phyloP scores from a whole-genome alignment of 441 rosid genomes.

The Arabidopsis lyrata region DNA sequence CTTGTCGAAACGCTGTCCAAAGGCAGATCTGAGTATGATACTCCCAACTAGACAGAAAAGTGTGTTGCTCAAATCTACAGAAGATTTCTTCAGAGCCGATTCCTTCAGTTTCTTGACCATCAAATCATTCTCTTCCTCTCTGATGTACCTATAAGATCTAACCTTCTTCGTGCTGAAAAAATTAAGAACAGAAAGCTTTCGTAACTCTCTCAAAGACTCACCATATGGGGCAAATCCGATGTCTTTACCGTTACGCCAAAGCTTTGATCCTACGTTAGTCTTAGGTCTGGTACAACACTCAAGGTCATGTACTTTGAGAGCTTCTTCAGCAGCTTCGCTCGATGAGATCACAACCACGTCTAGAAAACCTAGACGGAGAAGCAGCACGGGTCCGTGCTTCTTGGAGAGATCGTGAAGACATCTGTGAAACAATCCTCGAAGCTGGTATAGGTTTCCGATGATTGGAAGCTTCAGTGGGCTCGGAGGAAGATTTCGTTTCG shows the following conservation, averaged over 20 bases:
- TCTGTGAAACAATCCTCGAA: conserved; percentile 43
- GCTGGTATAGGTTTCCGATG: conserved; percentile 58
- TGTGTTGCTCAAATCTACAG: conserved; percentile 48
- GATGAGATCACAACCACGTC: conserved; percentile 49
- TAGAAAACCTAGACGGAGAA: conserved; percentile 44
- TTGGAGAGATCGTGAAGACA: conserved; percentile 48
- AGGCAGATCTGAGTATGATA: conserved; percentile 45
- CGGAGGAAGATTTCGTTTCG: conserved; percentile 47
- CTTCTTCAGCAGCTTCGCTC: conserved; percentile 53
- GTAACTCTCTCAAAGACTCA: conserved; percentile 49
- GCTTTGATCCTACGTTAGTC: conserved; percentile 1
- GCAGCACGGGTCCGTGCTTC: conserved; percentile 57
- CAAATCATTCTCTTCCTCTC: conserved; percentile 51
- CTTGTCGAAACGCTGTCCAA: conserved; percentile 39
- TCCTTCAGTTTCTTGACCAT: conserved; percentile 45
- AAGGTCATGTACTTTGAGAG: conserved; percentile 52
- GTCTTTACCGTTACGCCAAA: conserved; percentile 48
- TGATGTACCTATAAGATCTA: conserved; percentile 46
- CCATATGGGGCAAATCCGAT: conserved; percentile 48
- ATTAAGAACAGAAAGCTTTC: conserved; percentile 47
- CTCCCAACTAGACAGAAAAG: conserved; percentile 42
- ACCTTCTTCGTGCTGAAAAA: conserved; percentile 52
- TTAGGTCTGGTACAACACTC: conserved; percentile 55
- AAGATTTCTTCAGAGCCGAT: conserved; percentile 29
- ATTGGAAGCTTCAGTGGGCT: conserved; percentile 58